Conservation (phyloP, 768 basidiomycete genomes). For the Tylopilus cervinicoccineus region DNA sequence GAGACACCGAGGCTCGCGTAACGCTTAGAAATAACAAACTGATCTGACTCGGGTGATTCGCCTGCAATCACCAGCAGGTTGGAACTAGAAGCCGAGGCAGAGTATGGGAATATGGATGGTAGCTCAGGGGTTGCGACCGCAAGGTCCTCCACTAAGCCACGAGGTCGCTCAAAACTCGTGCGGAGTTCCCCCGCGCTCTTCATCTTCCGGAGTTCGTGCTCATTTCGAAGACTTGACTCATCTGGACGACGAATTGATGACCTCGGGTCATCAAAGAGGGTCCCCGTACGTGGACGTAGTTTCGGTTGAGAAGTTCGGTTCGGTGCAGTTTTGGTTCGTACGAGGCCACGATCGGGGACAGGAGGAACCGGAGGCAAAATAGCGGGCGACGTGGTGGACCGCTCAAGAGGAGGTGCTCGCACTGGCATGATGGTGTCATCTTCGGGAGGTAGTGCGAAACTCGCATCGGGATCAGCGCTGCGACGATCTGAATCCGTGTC, state of each 20-base stretch:
- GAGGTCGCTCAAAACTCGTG: slow-evolving; percentile 29
- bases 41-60: slow-evolving; percentile 33
- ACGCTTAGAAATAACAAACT: slow-evolving; percentile 42
- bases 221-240: slow-evolving; percentile 41
- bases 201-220: slow-evolving; percentile 74
- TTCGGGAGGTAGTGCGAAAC: slow-evolving; percentile 36
- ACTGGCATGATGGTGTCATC: slow-evolving; percentile 74
- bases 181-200: slow-evolving; percentile 84
- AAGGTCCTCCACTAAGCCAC: slow-evolving; percentile 21
- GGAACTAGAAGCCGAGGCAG: slow-evolving; percentile 65
- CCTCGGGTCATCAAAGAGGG: slow-evolving; percentile 22
- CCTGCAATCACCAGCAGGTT: slow-evolving; percentile 47
- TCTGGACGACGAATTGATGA: slow-evolving; percentile 26
- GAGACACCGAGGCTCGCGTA: slow-evolving; percentile 66
- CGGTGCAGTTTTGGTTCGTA: slow-evolving; percentile 72
- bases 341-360: slow-evolving; percentile 42
- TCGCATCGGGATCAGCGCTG: slow-evolving; percentile 34
- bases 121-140: slow-evolving; percentile 36
- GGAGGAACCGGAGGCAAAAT: slow-evolving; percentile 24
- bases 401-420: slow-evolving; percentile 50
- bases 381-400: slow-evolving; percentile 49
- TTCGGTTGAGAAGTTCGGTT: slow-evolving; percentile 49
- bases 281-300: slow-evolving; percentile 34
- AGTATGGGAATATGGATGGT: slow-evolving; percentile 45
- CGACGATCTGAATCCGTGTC: slow-evolving; percentile 53